Base-by-base conservation (phyloP, 768 basidiomycete species). In the Amanita brunnescens region DNA sequence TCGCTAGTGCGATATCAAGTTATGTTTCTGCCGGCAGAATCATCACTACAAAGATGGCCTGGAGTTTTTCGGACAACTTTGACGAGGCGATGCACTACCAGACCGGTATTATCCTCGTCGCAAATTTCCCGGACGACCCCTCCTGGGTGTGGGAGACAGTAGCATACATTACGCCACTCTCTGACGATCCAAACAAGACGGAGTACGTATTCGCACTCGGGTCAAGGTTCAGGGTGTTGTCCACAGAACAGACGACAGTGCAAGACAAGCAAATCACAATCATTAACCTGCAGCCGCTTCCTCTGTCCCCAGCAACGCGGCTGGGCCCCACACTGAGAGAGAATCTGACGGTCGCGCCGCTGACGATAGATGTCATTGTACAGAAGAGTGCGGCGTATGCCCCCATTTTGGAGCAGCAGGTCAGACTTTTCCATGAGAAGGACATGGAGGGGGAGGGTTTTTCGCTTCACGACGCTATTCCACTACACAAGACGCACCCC, bases 31-130 rank as follows among this genome's bases (percentile, higher is more conserved):
- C 10, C 9, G 53, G 53, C 5, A 14, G 26, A 5, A 30, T 24
- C 9, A 51, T 54, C 39, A 54, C 54, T 6, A 54, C 54, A 26
- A 54, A 54, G 52, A 52, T 42, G 40, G 51, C 43, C 12, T 54
- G 52, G 39, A 53, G 52, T 34, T 54, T 54, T 30, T 32, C 54
- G 23, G 54, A 54, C 30, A n/a, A 6, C 18, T 3, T 45, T 24
- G 14, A 54, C 20, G 40, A 53, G 29, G 54, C 54, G 8, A 32
- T 54, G 54, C 54, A 54, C 35, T 54, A 54, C 30, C 33, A 16
- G 26, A 54, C 54, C 51, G 54, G 54, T 12, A 54, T 54, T 26
- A 16, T 54, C 14, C 18, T 54, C 26, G 38, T 54, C 14, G 54
- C 37, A 9, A 54, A 47, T 24, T n/a, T 26, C 3, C 44, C 54